phyloP scores from a whole-genome alignment of 78 protist species.

The slime mould (Dictyostelium discoideum) region DNA sequence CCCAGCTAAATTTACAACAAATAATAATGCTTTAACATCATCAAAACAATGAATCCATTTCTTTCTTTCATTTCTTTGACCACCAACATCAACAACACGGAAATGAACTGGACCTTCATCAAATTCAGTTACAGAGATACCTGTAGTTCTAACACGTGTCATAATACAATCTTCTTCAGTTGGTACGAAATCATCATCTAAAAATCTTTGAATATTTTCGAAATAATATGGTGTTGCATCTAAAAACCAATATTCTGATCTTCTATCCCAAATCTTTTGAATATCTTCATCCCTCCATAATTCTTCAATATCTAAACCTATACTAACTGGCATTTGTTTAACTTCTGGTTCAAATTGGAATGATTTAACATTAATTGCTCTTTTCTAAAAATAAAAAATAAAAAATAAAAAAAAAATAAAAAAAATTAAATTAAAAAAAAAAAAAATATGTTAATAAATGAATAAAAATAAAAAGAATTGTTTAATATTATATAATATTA shows the following conservation, averaged over 20 bases:
- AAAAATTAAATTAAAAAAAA: neutral
- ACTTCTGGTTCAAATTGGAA: conserved; percentile 77
- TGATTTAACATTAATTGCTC: conserved; percentile 59
- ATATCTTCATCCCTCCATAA: conserved; percentile 64
- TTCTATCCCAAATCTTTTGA: conserved; percentile 65
- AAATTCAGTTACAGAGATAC: conserved; percentile 82
- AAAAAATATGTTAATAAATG: neutral
- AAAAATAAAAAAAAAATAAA: neutral
- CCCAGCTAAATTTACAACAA: conserved; percentile 81
- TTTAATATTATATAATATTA: too few relatives aligned
- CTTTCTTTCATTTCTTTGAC: conserved; percentile 85
- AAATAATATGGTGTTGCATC: conserved; percentile 85
- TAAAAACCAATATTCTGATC: conserved; percentile 83
- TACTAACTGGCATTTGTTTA: conserved; percentile 70
- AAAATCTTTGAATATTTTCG: conserved; percentile 81
- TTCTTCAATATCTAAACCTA: conserved; percentile 72
- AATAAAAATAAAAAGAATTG: neutral
- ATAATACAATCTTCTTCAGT: conserved; percentile 86
- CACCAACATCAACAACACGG: conserved; percentile 87
- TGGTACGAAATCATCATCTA: conserved; percentile 84
- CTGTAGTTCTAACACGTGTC: conserved; percentile 86
- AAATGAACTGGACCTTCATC: conserved; percentile 84
- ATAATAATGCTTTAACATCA: conserved; percentile 83
- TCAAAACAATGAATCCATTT: conserved; percentile 89
- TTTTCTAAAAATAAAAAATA: conserved; percentile 57